Evolutionary conservation across 1,284 basidiomycete genomes (phyloP).

Genomic region (Ganoderma multipileum): DNA sequence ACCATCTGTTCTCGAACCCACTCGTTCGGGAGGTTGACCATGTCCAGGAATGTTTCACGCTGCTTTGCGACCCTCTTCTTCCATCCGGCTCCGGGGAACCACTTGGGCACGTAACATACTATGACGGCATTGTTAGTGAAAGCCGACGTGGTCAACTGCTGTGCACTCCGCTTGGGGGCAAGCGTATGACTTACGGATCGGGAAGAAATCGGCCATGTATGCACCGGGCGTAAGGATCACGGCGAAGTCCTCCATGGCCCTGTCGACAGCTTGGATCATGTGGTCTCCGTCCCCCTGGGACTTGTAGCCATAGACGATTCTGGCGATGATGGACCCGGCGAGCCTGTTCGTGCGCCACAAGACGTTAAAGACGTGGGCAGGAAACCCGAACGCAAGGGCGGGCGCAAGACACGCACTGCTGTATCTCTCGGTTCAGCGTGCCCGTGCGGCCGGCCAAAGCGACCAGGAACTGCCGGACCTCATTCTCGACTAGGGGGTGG

Average conservation of each 20-base stretch:
- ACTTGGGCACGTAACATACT: conserved; percentile 36
- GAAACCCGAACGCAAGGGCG: not conserved
- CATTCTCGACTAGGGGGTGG: conserved; percentile 34
- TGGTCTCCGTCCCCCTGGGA: conserved; percentile 39
- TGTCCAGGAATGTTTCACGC: conserved; percentile 26
- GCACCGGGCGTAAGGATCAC: conserved; percentile 36
- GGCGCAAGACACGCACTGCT: conserved; percentile 18
- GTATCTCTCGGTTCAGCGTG: conserved; percentile 33
- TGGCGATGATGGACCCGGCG: conserved; percentile 42
- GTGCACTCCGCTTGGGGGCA: not conserved
- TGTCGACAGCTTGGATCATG: conserved; percentile 41
- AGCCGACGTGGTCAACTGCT: not conserved
- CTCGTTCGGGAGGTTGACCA: conserved; percentile 32
- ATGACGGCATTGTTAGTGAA: too few relatives aligned
- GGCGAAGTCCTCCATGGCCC: conserved; percentile 39
- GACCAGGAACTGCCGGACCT: conserved; percentile 33
- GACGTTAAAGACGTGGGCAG: not conserved
- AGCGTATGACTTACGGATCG: conserved; percentile 33
- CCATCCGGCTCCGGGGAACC: conserved; percentile 40
- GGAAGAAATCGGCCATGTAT: conserved; percentile 42
- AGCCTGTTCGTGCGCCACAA: conserved; percentile 16
- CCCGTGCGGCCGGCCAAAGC: conserved; percentile 30
- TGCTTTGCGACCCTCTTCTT: conserved; percentile 30
- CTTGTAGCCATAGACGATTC: conserved; percentile 45
- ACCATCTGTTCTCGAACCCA: conserved; percentile 36